Conservation (phyloP, 2,329 filamentous ascomycete species). For the Cryphonectria parasitica region DNA sequence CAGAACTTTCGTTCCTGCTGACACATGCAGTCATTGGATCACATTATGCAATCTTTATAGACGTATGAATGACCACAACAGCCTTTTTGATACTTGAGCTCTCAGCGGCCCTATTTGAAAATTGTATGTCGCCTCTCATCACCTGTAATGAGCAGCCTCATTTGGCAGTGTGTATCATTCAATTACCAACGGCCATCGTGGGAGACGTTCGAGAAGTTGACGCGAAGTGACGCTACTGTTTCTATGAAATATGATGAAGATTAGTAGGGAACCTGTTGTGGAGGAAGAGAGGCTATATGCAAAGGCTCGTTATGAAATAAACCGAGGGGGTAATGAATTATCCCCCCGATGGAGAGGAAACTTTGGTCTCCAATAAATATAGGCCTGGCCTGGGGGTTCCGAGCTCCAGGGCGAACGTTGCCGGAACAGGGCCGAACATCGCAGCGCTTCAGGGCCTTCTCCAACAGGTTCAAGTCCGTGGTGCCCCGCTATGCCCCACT, state of each 20-base stretch:
- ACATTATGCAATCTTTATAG: too few relatives aligned
- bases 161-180: too few relatives aligned
- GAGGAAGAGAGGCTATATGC: too few relatives aligned
- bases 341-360: not conserved
- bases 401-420: not conserved
- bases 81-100: too few relatives aligned
- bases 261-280: too few relatives aligned
- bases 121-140: not conserved
- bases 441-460: not conserved
- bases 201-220: not conserved
- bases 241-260: too few relatives aligned
- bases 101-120: too few relatives aligned
- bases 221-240: too few relatives aligned
- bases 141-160: not conserved
- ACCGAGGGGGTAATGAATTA: not conserved
- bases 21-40: not conserved
- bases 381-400: not conserved
- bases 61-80: too few relatives aligned
- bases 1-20: not conserved
- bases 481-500: not conserved
- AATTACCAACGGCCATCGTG: not conserved
- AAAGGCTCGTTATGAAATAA: not conserved
- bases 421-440: not conserved
- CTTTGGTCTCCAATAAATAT: not conserved
- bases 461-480: not conserved